These are phyloP conservation scores for Colletotrichum tamarilloi DNA, from an alignment of 2,329 filamentous ascomycete species.

Conservation along the genomic window DNA sequence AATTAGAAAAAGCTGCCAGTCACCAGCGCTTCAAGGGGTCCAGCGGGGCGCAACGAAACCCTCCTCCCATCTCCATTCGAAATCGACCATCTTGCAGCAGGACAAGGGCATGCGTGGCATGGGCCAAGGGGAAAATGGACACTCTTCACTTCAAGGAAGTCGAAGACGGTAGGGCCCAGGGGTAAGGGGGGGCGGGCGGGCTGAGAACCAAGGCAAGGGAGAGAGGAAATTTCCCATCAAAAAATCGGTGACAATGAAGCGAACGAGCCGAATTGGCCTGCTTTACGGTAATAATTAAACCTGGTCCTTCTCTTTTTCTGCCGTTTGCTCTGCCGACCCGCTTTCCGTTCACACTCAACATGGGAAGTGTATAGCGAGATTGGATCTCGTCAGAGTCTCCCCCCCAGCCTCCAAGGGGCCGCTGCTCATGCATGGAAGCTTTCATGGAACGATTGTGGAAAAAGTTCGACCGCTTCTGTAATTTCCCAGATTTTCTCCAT, in stretches of 20 bases:
- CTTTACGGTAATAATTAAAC: background rate
- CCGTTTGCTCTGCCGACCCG: slow-evolving; percentile 8
- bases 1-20: background rate
- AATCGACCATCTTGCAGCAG: slow-evolving; percentile 12
- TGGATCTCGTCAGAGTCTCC: background rate
- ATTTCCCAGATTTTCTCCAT: slow-evolving; percentile 1
- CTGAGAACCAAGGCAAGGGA: background rate
- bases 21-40: slow-evolving; percentile 8
- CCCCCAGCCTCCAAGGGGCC: background rate
- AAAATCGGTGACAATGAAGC: slow-evolving; percentile 8
- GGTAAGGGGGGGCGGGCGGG: background rate
- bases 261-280: slow-evolving; percentile 17
- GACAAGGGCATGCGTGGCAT: background rate
- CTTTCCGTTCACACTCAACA: background rate
- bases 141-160: too few species aligned
- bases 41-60: background rate
- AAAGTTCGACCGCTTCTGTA: slow-evolving; percentile 3
- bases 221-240: background rate
- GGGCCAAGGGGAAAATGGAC: background rate
- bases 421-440: slow-evolving; percentile 32
- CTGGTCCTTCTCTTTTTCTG: background rate
- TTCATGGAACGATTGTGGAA: slow-evolving; percentile 27
- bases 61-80: background rate
- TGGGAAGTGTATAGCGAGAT: slow-evolving; percentile 14
- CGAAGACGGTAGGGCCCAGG: too few species aligned